Base-by-base conservation (phyloP, 1,284 basidiomycete species). In the Irpex sp. region DNA sequence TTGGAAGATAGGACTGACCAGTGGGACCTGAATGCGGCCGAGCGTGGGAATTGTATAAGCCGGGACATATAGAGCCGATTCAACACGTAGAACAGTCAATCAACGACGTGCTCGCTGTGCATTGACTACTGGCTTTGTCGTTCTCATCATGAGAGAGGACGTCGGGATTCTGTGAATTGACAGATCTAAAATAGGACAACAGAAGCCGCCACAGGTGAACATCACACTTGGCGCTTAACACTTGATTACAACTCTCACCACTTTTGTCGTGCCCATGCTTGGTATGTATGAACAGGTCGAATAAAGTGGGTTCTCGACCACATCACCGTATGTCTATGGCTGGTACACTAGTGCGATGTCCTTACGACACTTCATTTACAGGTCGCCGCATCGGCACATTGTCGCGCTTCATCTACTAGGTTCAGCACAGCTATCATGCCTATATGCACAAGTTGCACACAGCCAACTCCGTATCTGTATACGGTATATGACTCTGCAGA, bases 401-500 rank as follows among this genome's bases (percentile, higher is more conserved):
- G 39, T 15, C 39, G 39, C 39, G 39, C 17, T 9, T n/a, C 7
- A 13, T n/a, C 15, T 50, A 50, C 19, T 50, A 21, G n/a, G 49
- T 19, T 50, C 19, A 17, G 17, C 19, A 8, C 13, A 50, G 17
- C 43, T 47, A n/a, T n/a, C 47, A 94, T 94, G 93, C 90, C 93
- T 31, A 85, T 95, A 65, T 95, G 93, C 77, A 93, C 88, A 15
- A 85, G 80, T 58, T 95, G 93, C 73, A 88, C 92, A 0, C 78
- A 80, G 26, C 83, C 85, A 19, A 81, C 85, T 4, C 78, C 85
- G 1, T 85, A 88, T 70, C 83, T 95, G 6, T 95, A 95, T 75
- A 95, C 93, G 0, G 83, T 93, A 54, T 95, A 95, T 75, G 82
- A 89, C 68, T 90, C 92, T n/a, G 85, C 85, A 15, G 83, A 90